Conservation (phyloP, 306 rosid genomes). For the Pachyrhizus erosus region DNA sequence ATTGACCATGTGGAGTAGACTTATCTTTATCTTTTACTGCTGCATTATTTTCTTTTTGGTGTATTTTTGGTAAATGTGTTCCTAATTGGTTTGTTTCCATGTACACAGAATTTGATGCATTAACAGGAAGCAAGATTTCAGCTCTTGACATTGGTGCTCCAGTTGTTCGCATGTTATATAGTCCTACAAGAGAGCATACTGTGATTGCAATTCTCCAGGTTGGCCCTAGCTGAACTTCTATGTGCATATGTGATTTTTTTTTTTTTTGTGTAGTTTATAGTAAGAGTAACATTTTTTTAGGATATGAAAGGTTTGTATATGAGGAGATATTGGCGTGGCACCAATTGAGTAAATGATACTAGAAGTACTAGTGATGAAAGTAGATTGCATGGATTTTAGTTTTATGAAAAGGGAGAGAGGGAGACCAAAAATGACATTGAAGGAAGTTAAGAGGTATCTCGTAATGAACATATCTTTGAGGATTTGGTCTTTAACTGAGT, state of each 20-base stretch:
- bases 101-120: constrained; percentile 83
- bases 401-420: background rate
- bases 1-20: constrained; percentile 27
- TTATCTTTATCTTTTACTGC: background rate
- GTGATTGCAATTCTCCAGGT: constrained; percentile 92
- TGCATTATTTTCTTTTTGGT: constrained; percentile 5
- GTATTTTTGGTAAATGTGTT: constrained; percentile 27
- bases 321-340: background rate
- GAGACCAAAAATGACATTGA: background rate
- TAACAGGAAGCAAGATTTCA: constrained; percentile 92
- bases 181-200: constrained; percentile 89
- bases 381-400: background rate
- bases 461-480: background rate
- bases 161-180: constrained; percentile 90
- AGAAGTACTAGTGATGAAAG: background rate
- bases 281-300: background rate
- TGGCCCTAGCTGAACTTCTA: constrained; percentile 37
- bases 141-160: constrained; percentile 91
- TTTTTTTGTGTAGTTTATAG: background rate
- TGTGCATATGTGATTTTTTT: constrained; percentile 1
- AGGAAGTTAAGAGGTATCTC: background rate
- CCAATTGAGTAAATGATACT: background rate
- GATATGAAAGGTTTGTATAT: background rate
- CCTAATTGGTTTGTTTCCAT: constrained; percentile 36
- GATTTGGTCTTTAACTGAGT: background rate